Evolutionary conservation across 1,284 basidiomycete genomes (phyloP).

Genomic region (Tetrapyrgos nigripes): DNA sequence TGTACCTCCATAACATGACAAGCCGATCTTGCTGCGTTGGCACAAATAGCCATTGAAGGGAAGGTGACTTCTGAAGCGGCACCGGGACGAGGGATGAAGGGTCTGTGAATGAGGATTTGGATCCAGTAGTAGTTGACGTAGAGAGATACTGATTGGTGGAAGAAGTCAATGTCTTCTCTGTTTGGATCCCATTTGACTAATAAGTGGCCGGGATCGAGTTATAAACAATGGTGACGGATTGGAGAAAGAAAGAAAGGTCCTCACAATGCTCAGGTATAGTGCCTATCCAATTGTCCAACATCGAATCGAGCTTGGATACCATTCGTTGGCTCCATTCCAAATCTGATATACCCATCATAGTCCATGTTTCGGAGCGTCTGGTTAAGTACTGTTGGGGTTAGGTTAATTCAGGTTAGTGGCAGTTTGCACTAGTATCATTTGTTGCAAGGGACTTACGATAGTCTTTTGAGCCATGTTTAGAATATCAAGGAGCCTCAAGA

Average conservation of each 20-base stretch:
- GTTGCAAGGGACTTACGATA: conserved; percentile 28
- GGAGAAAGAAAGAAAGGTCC: background rate
- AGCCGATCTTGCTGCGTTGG: conserved; percentile 54
- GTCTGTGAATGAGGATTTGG: conserved; percentile 47
- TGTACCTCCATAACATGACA: conserved; percentile 42
- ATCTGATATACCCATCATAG: background rate
- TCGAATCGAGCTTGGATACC: conserved; percentile 55
- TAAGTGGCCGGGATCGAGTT: background rate
- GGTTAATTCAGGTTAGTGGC: no score
- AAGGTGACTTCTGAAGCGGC: conserved; percentile 19
- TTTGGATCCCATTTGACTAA: conserved; percentile 69
- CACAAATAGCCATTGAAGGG: conserved; percentile 57
- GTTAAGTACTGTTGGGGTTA: background rate
- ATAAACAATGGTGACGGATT: background rate
- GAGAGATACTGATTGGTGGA: conserved; percentile 65
- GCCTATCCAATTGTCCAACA: conserved; percentile 57
- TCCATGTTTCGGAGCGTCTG: background rate
- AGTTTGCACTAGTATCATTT: no score
- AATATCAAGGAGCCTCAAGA: conserved; percentile 12
- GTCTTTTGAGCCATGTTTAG: conserved; percentile 4
- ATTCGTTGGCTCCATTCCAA: background rate
- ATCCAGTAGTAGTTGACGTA: conserved; percentile 66
- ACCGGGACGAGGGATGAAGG: conserved; percentile 16
- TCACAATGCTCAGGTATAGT: conserved; percentile 45
- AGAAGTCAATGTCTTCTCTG: conserved; percentile 51